phyloP scores from a whole-genome alignment of 345 rosid genomes.

The Citrus mangshanensis region DNA sequence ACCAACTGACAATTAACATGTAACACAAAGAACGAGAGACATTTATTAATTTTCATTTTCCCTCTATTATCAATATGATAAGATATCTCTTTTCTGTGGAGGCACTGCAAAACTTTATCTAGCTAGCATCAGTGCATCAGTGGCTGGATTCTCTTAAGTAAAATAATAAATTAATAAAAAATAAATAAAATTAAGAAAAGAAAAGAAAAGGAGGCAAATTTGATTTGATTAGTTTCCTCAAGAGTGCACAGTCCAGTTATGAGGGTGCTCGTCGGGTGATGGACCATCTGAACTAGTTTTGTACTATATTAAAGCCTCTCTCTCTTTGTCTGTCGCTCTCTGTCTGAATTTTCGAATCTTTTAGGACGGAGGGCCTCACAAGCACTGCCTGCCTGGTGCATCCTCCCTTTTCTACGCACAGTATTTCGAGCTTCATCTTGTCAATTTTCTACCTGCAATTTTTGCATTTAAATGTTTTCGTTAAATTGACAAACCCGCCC shows the following conservation, averaged over 20 bases:
- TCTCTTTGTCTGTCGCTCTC: conserved; percentile 14
- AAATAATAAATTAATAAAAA: background rate
- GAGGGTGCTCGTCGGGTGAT: background rate
- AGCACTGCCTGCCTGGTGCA: background rate
- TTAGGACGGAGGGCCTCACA: conserved; percentile 30
- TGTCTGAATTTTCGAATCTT: conserved; percentile 30
- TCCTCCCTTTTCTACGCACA: background rate
- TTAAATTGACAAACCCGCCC: background rate
- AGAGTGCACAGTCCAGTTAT: conserved; percentile 17
- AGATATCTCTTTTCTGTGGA: conserved; percentile 13
- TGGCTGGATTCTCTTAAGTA: conserved; percentile 31
- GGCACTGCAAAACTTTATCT: background rate
- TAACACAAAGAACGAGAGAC: conserved; percentile 18
- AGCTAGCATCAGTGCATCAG: background rate
- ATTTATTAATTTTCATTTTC: background rate
- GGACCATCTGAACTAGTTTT: conserved; percentile 21
- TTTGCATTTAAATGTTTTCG: background rate
- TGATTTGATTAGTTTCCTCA: conserved; percentile 22
- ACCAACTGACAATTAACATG: background rate
- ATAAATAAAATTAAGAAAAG: background rate
- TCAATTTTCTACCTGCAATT: background rate
- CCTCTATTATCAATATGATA: background rate
- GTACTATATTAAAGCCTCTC: conserved; percentile 14
- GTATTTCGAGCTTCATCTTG: conserved; percentile 7
- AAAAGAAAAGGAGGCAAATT: background rate